Evolutionary conservation across 2,329 filamentous ascomycete genomes (phyloP).

Genomic region (Tolypocladium endophyticum): DNA sequence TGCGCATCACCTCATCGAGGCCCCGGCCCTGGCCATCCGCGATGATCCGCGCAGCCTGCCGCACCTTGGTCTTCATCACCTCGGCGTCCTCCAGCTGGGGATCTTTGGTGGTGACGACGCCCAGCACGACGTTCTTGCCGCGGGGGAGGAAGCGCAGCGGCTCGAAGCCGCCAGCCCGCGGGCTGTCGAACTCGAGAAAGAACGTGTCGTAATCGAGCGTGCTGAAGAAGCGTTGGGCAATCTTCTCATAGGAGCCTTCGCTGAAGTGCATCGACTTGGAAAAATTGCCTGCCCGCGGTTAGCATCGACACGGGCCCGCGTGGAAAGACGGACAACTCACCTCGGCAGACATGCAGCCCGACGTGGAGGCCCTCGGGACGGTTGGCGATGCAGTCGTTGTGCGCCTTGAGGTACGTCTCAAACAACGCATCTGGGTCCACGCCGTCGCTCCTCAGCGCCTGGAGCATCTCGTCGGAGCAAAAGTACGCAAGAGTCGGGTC

Average conservation of each 20-base stretch:
- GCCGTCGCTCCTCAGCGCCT: conserved; percentile 46
- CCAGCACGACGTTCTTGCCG: conserved; percentile 51
- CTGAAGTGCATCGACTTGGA: conserved; percentile 53
- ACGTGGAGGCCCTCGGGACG: conserved; percentile 57
- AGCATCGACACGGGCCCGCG: conserved; percentile 12
- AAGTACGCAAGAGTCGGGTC: conserved; percentile 57
- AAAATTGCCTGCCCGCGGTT: conserved; percentile 42
- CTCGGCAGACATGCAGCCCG: conserved; percentile 52
- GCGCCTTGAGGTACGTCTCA: conserved; percentile 59
- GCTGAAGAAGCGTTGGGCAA: conserved; percentile 49
- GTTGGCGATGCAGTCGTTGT: conserved; percentile 57
- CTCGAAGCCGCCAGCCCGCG: conserved; percentile 50
- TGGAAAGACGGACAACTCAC: conserved; percentile 6
- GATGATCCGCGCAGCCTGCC: conserved; percentile 52
- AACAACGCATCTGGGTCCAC: conserved; percentile 54
- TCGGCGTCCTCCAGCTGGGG: conserved; percentile 44
- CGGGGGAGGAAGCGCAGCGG: conserved; percentile 47
- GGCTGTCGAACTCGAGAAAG: conserved; percentile 51
- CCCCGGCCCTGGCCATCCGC: conserved; percentile 52
- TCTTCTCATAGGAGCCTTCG: conserved; percentile 53
- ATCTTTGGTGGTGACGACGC: conserved; percentile 52
- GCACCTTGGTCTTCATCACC: conserved; percentile 42
- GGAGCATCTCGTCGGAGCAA: conserved; percentile 57
- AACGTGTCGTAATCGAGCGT: conserved; percentile 50
- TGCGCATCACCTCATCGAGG: conserved; percentile 52